Percentiles rank a stretch among this genome's conserved stretches.
Evolutionary conservation across 2,329 filamentous ascomycete species (phyloP).

Genomic region (Pseudophaeomoniella oleicola): DNA sequence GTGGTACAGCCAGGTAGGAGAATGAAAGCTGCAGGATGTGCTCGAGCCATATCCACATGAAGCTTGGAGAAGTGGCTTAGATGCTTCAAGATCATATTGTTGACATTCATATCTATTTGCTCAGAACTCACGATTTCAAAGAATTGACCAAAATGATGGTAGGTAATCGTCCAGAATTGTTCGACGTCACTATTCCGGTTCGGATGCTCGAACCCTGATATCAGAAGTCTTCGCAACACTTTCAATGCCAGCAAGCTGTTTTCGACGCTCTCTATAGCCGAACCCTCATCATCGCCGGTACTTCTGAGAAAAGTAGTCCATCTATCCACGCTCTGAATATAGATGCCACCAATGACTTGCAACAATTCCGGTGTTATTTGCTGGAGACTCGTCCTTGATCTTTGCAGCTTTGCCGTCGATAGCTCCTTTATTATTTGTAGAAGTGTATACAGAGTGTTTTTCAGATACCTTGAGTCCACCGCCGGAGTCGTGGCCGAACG

Average conservation of each 20-base stretch:
- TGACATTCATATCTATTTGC: constrained; percentile 25
- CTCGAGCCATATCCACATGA: constrained; percentile 70
- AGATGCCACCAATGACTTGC: constrained; percentile 64
- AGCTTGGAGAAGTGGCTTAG: constrained; percentile 82
- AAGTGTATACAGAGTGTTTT: constrained; percentile 58
- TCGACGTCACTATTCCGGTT: constrained; percentile 63
- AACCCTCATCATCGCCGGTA: constrained; percentile 35
- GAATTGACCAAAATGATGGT: constrained; percentile 64
- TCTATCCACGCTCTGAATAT: constrained; percentile 53
- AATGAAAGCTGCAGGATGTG: constrained; percentile 70
- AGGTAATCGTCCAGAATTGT: constrained; percentile 66
- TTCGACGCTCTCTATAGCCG: constrained; percentile 43
- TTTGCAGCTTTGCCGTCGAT: constrained; percentile 60
- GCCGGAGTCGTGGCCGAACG: constrained; percentile 5
- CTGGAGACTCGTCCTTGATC: constrained; percentile 63
- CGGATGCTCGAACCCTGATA: constrained; percentile 71
- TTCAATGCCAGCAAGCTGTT: constrained; percentile 71
- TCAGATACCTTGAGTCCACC: neutral
- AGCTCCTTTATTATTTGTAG: constrained; percentile 85
- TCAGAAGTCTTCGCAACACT: constrained; percentile 61
- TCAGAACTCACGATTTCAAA: constrained; percentile 41
- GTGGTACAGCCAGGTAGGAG: constrained; percentile 65
- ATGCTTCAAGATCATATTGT: constrained; percentile 64
- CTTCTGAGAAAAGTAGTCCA: constrained; percentile 52
- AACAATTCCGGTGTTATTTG: constrained; percentile 70